Percentiles rank a stretch among this genome's conserved stretches.
These are phyloP conservation scores for Paramecium primaurelia DNA, from an alignment of 73 alveolate genomes.

Conservation along the genomic window DNA sequence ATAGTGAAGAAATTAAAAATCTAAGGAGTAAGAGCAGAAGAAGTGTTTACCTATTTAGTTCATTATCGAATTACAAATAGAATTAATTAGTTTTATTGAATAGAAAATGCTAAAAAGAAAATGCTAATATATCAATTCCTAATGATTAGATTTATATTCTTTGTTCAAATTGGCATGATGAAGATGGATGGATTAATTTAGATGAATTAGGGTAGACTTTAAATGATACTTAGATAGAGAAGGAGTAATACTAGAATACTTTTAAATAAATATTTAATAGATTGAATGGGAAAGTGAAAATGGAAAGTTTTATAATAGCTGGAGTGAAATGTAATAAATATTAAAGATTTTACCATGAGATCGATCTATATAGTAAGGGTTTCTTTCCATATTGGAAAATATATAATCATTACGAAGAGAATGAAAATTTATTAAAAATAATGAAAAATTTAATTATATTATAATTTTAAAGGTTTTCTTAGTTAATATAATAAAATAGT, in stretches of 20 bases:
- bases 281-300: not conserved
- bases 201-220: slow-evolving; percentile 1
- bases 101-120: slow-evolving; percentile 26
- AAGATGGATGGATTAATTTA: slow-evolving; percentile 41
- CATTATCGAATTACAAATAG: slow-evolving; percentile 7
- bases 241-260: not conserved
- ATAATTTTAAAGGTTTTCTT: not conserved
- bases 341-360: not conserved
- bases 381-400: not conserved
- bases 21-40: slow-evolving; percentile 29
- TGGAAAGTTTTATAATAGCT: not conserved
- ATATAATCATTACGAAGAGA: not conserved
- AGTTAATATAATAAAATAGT: not conserved
- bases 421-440: not conserved
- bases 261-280: not conserved
- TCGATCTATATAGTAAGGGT: not conserved
- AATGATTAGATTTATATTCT: not conserved
- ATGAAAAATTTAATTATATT: not conserved
- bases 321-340: not conserved
- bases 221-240: not conserved
- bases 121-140: slow-evolving; percentile 10
- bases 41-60: not conserved
- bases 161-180: not conserved
- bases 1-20: not conserved
- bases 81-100: not conserved